Evolutionary conservation across 495 filamentous ascomycete genomes (phyloP), one percentile per base, ranked within the genome.

Genomic region (Penicillium nucicola): DNA sequence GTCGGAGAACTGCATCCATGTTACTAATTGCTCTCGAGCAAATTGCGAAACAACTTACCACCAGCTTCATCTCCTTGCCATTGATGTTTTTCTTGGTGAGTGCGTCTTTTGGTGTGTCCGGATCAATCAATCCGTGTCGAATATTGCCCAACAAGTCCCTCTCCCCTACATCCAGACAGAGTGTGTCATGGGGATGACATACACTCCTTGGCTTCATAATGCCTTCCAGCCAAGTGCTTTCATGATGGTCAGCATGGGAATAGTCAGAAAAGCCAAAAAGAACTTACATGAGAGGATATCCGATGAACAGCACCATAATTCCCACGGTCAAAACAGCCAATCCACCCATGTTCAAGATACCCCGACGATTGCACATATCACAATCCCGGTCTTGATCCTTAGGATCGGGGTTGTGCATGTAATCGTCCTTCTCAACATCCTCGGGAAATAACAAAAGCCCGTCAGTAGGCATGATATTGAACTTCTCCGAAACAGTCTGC

Each of bases 401-500:
- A 6, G 81, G 78, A 57, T 85, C 81, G 9, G 87, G 87, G 55
- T 88, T 87, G 58, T 91, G 87, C 53, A 92, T 51, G 51, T 77
- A 85, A 60, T 90, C 87, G 64, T 90, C 87, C 56, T 88, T 86
- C 65, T 91, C 87, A 20, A 87, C 84, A 61, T 90, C 86, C 56
- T 88, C 81, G 2, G 85, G 87, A 59, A 85, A 89, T 17, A 90
- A 64, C 22, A 91, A 60, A 50, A 90, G 63, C 1, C 84, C 86
- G 28, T 84, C 81, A 6, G 84, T 86, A 2, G 87, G 87, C 66
- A 83, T 77, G 42, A 90, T 89, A 57, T 87, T 88, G 58, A 85
- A 90, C 59, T 90, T 90, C 53, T 88, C 84, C 11, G 84, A 83
- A 2, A 89, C 87, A 4, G 87, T 89, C 65, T 90, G 86, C 4